Evolutionary conservation across 495 filamentous ascomycete species (phyloP).

Genomic region (Physcia stellaris): DNA sequence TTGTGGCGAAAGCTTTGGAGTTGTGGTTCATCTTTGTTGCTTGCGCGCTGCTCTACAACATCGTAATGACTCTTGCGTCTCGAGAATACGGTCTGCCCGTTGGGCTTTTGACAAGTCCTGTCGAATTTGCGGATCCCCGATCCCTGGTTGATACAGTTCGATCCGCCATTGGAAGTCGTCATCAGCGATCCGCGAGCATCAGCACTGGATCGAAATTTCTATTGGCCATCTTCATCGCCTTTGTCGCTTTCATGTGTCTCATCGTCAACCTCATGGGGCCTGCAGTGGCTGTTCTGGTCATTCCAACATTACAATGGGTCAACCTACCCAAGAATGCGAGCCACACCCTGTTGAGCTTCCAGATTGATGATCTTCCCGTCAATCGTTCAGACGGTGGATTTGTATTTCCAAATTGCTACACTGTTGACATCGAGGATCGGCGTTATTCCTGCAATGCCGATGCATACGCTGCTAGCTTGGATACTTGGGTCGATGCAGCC

Average conservation of each 20-base stretch:
- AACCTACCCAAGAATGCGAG: constrained; percentile 4
- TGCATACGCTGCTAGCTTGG: constrained; percentile 6
- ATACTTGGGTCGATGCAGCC: constrained; percentile 3
- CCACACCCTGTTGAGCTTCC: constrained; percentile 1
- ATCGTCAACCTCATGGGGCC: constrained; percentile 18
- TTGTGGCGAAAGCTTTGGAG: constrained; percentile 17
- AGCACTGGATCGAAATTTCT: background rate
- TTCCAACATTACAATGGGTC: constrained; percentile 13
- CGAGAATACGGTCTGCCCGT: constrained; percentile 11
- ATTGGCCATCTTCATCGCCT: constrained; percentile 8
- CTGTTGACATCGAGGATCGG: background rate
- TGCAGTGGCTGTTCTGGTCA: constrained; percentile 12
- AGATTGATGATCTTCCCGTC: background rate
- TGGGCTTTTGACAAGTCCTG: constrained; percentile 14
- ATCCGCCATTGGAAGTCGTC: constrained; percentile 9
- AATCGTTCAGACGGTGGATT: background rate
- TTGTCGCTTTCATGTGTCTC: constrained; percentile 13
- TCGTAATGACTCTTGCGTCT: constrained; percentile 14
- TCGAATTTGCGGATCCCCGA: constrained; percentile 14
- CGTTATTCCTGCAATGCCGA: constrained; percentile 9
- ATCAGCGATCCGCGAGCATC: background rate
- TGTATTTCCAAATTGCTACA: background rate
- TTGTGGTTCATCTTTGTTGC: constrained; percentile 19
- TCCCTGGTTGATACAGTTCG: constrained; percentile 11
- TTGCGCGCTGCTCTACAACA: constrained; percentile 13